Evolutionary conservation across 2,329 filamentous ascomycete species (phyloP), one percentile per base, ranked within the genome.

Genomic region (Endoconidiophora laricicola): DNA sequence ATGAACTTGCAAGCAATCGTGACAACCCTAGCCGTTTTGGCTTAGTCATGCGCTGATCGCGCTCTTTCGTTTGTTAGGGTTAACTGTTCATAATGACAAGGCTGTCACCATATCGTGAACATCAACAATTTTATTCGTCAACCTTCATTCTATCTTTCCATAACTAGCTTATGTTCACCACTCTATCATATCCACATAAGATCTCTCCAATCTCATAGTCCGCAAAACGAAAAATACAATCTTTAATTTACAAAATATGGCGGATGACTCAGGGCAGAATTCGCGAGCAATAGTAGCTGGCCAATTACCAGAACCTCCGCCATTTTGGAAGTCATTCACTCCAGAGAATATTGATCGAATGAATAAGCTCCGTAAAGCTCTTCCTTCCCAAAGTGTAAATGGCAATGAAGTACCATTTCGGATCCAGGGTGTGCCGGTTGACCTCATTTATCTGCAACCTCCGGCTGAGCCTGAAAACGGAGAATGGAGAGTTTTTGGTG

Each of bases 291-390:
- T 69, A 44, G 64, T 73, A 58, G 72, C 78, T 23, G 78, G 82
- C 22, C 78, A 81, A 39, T 94, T 87, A 62, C 90, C 91, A 22
- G 78, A 83, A 48, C 91, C 91, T 23, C 91, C 91, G 23, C 80
- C 82, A 1, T 94, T 95, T 67, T 96, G 85, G 79, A 81, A 82
- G 57, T 74, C 84, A 62, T 96, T 96, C 65, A 94, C 86, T 0
- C 63, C 78, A 2, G 77, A 82, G 24, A 93, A 90, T 60, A 59
- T 85, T 48, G 66, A 75, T 12, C 77, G 76, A 3, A 65, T 74
- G 49, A 63, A 67, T 4, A 62, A 66, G 20, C 57, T 75, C 12
- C 68, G 66, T 46, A 62, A 62, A 43, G 58, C 65, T 6, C 37
- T 44, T 22, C 40, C 52, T 2, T 20, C 26, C 2, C 23, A 20